Evolutionary conservation across 768 basidiomycete genomes (phyloP).

Genomic region (Rhodotorula babjevae): DNA sequence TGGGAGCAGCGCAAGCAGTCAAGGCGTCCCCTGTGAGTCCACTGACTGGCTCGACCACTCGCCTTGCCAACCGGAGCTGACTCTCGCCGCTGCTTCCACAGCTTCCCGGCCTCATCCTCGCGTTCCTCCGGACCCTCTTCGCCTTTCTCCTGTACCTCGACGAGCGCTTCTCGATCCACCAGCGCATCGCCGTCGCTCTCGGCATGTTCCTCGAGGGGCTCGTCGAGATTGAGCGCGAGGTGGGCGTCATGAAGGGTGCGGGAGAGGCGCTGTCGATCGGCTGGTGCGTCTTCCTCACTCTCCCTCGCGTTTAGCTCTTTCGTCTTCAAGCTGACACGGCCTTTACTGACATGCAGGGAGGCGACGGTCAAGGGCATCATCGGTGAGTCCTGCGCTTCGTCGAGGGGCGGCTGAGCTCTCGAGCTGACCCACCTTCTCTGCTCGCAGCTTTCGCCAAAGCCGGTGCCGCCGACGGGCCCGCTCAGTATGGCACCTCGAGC

Average conservation of each 20-base stretch:
- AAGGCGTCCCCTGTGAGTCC: constrained; percentile 18
- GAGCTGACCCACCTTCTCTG: not conserved
- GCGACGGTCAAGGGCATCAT: constrained; percentile 18
- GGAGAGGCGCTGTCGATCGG: constrained; percentile 21
- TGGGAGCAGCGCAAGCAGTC: not conserved
- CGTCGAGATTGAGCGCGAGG: constrained; percentile 25
- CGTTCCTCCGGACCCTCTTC: not conserved
- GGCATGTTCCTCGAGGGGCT: constrained; percentile 9
- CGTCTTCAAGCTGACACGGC: not conserved
- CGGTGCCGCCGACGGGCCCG: not conserved
- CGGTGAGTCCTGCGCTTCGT: not conserved
- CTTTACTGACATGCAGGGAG: not conserved
- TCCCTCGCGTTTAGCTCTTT: too few relatives aligned
- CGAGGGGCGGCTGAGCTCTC: too few relatives aligned
- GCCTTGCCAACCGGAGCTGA: not conserved
- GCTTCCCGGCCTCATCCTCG: constrained; percentile 7
- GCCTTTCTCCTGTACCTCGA: constrained; percentile 23
- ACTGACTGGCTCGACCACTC: not conserved
- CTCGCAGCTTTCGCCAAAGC: constrained; percentile 11
- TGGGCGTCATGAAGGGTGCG: constrained; percentile 11
- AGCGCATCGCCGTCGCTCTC: not conserved
- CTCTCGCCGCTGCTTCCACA: not conserved
- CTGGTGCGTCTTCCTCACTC: not conserved
- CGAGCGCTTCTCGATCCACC: constrained; percentile 10
- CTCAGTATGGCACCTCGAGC: not conserved